Evolutionary conservation across 2,329 filamentous ascomycete species (phyloP).

Genomic region (Phyllosticta paracitricarpa): DNA sequence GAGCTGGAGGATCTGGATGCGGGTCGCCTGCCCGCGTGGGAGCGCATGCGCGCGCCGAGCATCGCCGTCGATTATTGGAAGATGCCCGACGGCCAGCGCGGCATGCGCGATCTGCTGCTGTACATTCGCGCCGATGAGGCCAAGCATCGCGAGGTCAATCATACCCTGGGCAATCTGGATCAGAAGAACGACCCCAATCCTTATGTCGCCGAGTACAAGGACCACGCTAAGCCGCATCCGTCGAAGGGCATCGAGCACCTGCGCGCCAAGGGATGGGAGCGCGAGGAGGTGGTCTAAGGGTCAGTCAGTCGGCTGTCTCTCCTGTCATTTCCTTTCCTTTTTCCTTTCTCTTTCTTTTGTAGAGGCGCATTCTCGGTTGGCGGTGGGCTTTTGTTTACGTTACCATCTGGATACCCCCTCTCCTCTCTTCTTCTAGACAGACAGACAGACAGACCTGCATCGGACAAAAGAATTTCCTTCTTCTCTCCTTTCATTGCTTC

Average conservation of each 20-base stretch:
- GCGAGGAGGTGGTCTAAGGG: slow-evolving; percentile 52
- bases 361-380: too few relatives aligned
- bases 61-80: slow-evolving; percentile 90
- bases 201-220: slow-evolving; percentile 74
- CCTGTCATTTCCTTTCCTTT: slow-evolving; percentile 15
- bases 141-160: slow-evolving; percentile 82
- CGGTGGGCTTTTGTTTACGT: background rate
- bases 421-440: background rate
- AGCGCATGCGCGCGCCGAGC: slow-evolving; percentile 67
- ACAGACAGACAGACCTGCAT: too few relatives aligned
- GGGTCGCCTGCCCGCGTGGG: slow-evolving; percentile 77
- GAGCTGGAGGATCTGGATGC: slow-evolving; percentile 78
- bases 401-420: background rate
- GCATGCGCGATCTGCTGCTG: slow-evolving; percentile 76
- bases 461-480: too few relatives aligned
- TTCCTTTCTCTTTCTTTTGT: background rate
- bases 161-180: slow-evolving; percentile 81
- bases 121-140: slow-evolving; percentile 57
- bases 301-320: too few relatives aligned
- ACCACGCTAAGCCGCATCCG: slow-evolving; percentile 55
- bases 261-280: slow-evolving; percentile 68
- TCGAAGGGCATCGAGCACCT: slow-evolving; percentile 56
- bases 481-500: too few relatives aligned
- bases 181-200: slow-evolving; percentile 85
- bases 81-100: slow-evolving; percentile 74